A percentile compares a stretch with the other conserved stretches of the same genome.
Conservation (phyloP, 306 rosid species). For the Vicia villosa region DNA sequence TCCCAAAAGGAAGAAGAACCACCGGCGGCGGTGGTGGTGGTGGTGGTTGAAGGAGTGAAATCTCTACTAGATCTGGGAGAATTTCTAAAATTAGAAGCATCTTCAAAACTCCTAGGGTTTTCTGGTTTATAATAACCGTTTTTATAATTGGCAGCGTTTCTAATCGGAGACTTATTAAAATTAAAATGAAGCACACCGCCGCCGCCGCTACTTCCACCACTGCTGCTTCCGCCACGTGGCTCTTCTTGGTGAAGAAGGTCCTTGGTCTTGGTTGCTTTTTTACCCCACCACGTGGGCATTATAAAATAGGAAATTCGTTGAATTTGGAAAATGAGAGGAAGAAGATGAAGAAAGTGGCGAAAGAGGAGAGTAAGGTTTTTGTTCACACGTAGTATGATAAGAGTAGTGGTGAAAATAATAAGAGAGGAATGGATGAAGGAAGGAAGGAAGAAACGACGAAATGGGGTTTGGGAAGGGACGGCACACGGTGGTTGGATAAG, state of each 20-base stretch:
- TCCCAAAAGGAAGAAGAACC: constrained; percentile 51
- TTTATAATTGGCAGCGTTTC: constrained; percentile 14
- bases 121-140: constrained; percentile 7
- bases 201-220: background rate
- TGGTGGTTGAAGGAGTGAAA: constrained; percentile 24
- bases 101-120: constrained; percentile 63
- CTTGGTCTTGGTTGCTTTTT: constrained; percentile 62
- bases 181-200: constrained; percentile 19
- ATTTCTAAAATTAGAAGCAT: constrained; percentile 29
- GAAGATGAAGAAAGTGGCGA: background rate
- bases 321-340: background rate
- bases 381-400: no score
- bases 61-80: constrained; percentile 67
- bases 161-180: constrained; percentile 49
- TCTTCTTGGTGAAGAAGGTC: background rate
- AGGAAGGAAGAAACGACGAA: constrained; percentile 47
- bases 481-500: constrained; percentile 78
- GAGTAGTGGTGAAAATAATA: background rate
- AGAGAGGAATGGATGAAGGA: background rate
- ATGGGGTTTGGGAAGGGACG: constrained; percentile 44
- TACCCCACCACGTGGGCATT: constrained; percentile 93
- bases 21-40: background rate
- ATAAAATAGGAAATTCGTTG: background rate
- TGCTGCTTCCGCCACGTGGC: background rate
- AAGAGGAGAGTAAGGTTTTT: background rate